phyloP scores from a whole-genome alignment of 2,329 filamentous ascomycete species.

The Elsinoe necatrix region DNA sequence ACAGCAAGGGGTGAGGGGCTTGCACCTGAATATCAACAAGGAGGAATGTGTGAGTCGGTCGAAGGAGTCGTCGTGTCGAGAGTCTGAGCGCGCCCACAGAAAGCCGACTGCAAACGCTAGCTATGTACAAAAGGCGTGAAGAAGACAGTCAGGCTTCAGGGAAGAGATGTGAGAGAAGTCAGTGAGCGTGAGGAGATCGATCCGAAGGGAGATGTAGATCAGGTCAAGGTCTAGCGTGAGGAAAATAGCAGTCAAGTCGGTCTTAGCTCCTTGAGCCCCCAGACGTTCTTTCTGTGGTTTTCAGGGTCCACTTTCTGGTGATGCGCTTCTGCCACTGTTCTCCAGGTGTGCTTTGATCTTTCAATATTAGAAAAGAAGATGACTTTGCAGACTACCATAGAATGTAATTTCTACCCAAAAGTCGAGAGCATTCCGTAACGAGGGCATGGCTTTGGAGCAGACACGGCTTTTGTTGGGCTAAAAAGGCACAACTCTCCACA shows the following conservation, averaged over 20 bases:
- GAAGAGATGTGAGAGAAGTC: not conserved
- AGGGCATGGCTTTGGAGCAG: not conserved
- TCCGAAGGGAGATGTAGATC: not conserved
- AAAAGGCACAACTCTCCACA: conserved; percentile 4
- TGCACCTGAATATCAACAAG: conserved; percentile 4
- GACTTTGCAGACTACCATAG: not conserved
- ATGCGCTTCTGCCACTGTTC: not conserved
- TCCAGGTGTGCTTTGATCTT: not conserved
- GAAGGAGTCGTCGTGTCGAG: conserved; percentile 6
- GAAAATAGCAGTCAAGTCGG: not conserved
- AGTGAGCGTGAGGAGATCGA: not conserved
- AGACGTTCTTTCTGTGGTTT: conserved; percentile 1
- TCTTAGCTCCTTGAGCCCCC: not conserved
- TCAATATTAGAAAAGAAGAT: not conserved
- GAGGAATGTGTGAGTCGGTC: not conserved
- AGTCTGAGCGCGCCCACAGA: conserved; percentile 1
- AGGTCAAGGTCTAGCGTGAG: not conserved
- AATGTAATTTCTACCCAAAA: not conserved
- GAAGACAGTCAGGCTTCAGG: not conserved
- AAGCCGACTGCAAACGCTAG: not conserved
- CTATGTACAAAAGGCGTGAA: conserved; percentile 9
- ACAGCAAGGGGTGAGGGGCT: not conserved
- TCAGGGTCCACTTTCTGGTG: conserved; percentile 6
- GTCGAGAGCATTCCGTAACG: not conserved
- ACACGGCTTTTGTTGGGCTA: not conserved